phyloP scores from a whole-genome alignment of 164 flowering plant genomes.

The Warburgia ugandensis region DNA sequence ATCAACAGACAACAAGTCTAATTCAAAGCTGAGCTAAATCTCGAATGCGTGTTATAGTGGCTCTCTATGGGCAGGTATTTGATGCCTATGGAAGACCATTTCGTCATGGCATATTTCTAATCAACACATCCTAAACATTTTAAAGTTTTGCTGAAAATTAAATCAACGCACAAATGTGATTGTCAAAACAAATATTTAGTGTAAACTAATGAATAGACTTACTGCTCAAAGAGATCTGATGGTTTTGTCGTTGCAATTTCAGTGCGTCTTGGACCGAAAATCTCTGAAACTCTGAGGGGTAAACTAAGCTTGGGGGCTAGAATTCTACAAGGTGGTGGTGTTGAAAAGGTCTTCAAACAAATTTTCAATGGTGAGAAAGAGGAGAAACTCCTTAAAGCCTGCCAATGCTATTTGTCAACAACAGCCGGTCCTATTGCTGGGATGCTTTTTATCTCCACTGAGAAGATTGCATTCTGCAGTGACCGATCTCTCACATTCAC shows the following conservation, averaged over 20 bases:
- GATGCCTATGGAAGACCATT: too few species aligned
- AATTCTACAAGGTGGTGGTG: constrained; percentile 37
- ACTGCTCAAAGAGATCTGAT: too few species aligned
- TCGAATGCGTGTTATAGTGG: too few species aligned
- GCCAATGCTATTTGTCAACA: constrained; percentile 45
- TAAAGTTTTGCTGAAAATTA: too few species aligned
- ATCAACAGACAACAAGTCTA: too few species aligned
- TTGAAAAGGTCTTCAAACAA: constrained; percentile 29
- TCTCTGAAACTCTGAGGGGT: constrained; percentile 36
- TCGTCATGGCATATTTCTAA: too few species aligned
- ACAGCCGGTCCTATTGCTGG: constrained; percentile 57
- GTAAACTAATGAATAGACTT: too few species aligned
- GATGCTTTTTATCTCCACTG: constrained; percentile 40
- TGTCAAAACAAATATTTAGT: too few species aligned
- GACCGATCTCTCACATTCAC: constrained; percentile 33
- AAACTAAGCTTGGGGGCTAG: constrained; percentile 42
- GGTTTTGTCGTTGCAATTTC: constrained; percentile 9
- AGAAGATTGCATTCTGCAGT: constrained; percentile 41
- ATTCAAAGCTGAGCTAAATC: too few species aligned
- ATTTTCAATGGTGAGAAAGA: constrained; percentile 27
- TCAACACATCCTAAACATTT: too few species aligned
- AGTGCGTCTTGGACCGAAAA: constrained; percentile 40
- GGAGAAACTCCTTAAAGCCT: constrained; percentile 40
- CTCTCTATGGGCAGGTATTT: too few species aligned
- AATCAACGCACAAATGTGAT: too few species aligned